Conservation (phyloP, 768 basidiomycete species). For the Xanthoconium stramineum region DNA sequence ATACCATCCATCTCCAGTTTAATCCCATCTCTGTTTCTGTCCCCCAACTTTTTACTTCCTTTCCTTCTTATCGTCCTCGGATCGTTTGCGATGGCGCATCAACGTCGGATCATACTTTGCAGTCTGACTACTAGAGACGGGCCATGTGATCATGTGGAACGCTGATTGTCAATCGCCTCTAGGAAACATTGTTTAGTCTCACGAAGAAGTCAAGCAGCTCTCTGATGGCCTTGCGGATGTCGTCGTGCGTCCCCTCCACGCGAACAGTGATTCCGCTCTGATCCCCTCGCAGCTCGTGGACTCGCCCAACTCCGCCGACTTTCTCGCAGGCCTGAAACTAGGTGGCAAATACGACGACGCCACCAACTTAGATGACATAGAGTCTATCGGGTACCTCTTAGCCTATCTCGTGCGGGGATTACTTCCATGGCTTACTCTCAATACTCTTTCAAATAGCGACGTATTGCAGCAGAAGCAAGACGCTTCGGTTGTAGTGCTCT, state of each 20-base stretch:
- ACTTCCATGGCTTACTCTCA: too few relatives aligned
- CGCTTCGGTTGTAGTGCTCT: too few relatives aligned
- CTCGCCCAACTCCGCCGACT: constrained; percentile 61
- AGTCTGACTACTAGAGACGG: constrained; percentile 19
- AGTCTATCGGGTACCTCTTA: too few relatives aligned
- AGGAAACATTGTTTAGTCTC: constrained; percentile 80
- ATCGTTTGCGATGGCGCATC: constrained; percentile 13
- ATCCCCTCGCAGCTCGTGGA: constrained; percentile 42
- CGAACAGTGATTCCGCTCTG: too few relatives aligned
- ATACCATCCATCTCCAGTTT: not conserved
- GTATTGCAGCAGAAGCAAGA: too few relatives aligned
- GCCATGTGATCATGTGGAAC: not conserved
- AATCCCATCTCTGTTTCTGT: not conserved
- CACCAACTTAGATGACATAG: too few relatives aligned
- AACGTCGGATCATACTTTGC: constrained; percentile 33
- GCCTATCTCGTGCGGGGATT: too few relatives aligned
- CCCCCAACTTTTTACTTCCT: not conserved
- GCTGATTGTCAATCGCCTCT: constrained; percentile 2
- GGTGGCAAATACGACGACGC: constrained; percentile 70
- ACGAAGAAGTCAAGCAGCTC: constrained; percentile 64
- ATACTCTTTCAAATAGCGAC: too few relatives aligned
- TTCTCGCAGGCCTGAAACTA: constrained; percentile 58
- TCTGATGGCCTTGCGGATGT: constrained; percentile 70
- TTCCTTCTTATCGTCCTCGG: too few relatives aligned
- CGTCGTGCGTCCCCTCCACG: constrained; percentile 50